Percentiles rank a stretch among this genome's conserved stretches.
Conservation (phyloP, 2,329 filamentous ascomycete species). For the Monosporascus cannonballus region DNA sequence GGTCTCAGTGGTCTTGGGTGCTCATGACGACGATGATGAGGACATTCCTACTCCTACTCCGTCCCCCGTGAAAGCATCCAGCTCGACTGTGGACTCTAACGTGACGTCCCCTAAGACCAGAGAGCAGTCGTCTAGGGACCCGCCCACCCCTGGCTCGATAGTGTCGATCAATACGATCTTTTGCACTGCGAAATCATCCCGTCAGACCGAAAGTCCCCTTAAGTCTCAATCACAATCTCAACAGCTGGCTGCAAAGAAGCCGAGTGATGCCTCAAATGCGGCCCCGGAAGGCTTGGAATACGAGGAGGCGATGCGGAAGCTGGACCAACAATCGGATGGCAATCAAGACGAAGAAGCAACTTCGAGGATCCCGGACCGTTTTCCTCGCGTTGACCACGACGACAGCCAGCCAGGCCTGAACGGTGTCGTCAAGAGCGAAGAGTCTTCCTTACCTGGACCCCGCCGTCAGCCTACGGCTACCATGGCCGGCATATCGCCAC, state of each 20-base stretch:
- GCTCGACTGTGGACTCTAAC: background rate
- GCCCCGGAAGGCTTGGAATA: slow-evolving; percentile 30
- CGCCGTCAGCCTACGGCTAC: slow-evolving; percentile 1
- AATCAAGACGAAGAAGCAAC: slow-evolving; percentile 20
- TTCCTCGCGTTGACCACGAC: slow-evolving; percentile 1
- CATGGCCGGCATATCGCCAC: slow-evolving; percentile 19
- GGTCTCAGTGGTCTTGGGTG: slow-evolving; percentile 2
- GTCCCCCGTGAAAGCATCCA: background rate
- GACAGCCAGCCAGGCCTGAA: slow-evolving; percentile 2
- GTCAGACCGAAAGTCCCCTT: slow-evolving; percentile 28
- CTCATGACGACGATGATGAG: background rate
- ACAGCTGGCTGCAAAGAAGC: slow-evolving; percentile 20
- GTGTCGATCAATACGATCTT: slow-evolving; percentile 30
- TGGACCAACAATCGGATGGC: slow-evolving; percentile 27
- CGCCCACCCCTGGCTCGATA: slow-evolving; percentile 13
- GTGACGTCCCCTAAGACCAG: background rate
- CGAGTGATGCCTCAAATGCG: slow-evolving; percentile 10
- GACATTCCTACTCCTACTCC: slow-evolving; percentile 9
- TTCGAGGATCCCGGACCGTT: slow-evolving; percentile 14
- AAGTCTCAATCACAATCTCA: slow-evolving; percentile 21
- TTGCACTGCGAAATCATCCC: slow-evolving; percentile 32
- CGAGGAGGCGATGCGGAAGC: slow-evolving; percentile 36
- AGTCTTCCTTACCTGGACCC: slow-evolving; percentile 2
- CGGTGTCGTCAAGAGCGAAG: background rate
- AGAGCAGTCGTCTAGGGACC: slow-evolving; percentile 2